These are phyloP conservation scores for Ochetophila trinervis DNA, from an alignment of 306 rosid genomes.

Conservation along the genomic window DNA sequence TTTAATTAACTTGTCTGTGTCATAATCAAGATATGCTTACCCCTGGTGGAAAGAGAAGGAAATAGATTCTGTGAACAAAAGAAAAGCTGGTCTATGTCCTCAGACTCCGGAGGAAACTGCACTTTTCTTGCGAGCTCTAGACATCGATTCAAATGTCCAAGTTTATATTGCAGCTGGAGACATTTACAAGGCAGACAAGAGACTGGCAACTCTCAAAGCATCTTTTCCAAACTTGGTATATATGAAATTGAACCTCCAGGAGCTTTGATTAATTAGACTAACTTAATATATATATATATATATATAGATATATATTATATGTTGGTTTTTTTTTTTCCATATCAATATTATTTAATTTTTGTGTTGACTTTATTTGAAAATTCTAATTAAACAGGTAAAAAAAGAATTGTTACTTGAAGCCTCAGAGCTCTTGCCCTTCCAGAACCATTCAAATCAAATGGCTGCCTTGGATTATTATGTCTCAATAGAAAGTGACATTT, in stretches of 20 bases:
- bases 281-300: no score
- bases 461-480: slow-evolving; percentile 72
- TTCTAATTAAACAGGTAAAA: slow-evolving; percentile 40
- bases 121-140: slow-evolving; percentile 46
- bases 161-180: slow-evolving; percentile 76
- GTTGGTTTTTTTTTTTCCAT: not conserved
- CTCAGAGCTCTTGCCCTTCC: slow-evolving; percentile 50
- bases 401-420: slow-evolving; percentile 64
- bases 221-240: slow-evolving; percentile 65
- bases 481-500: slow-evolving; percentile 64
- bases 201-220: slow-evolving; percentile 48
- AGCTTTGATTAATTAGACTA: no score
- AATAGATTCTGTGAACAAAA: slow-evolving; percentile 54
- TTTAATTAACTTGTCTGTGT: not conserved
- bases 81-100: slow-evolving; percentile 70
- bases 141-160: slow-evolving; percentile 47
- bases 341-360: slow-evolving; percentile 4
- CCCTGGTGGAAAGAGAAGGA: slow-evolving; percentile 86
- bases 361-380: not conserved
- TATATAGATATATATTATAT: no score
- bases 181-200: slow-evolving; percentile 56
- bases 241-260: not conserved
- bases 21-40: slow-evolving; percentile 50
- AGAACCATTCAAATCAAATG: slow-evolving; percentile 72
- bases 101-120: slow-evolving; percentile 76